phyloP scores from a whole-genome alignment of 805 yeast genomes.

The Hermanozyma aechmeae region DNA sequence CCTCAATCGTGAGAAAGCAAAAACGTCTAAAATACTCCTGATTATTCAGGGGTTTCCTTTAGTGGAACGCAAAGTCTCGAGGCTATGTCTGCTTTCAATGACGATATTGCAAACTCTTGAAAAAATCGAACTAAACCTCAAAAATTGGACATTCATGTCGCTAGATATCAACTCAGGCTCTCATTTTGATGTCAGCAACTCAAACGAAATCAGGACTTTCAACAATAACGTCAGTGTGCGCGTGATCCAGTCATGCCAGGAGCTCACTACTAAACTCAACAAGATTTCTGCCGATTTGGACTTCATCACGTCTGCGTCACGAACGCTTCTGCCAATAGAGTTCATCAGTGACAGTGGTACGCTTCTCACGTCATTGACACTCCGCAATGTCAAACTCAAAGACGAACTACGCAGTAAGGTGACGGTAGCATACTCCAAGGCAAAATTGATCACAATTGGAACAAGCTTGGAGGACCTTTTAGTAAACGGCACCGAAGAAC shows the following conservation, averaged over 20 bases:
- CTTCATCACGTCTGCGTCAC: conserved; percentile 34
- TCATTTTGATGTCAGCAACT: conserved; percentile 18
- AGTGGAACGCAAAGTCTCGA: conserved; percentile 34
- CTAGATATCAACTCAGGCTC: conserved; percentile 38
- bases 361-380: conserved; percentile 33
- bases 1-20: conserved; percentile 31
- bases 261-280: conserved; percentile 32
- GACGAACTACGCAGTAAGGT: conserved; percentile 43
- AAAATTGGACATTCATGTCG: conserved; percentile 49
- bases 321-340: conserved; percentile 33
- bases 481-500: conserved; percentile 25
- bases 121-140: conserved; percentile 34
- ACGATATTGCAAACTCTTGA: conserved; percentile 42
- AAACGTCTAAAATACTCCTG: conserved; percentile 28
- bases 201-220: conserved; percentile 22
- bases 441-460: conserved; percentile 58
- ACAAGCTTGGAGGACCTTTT: conserved; percentile 45
- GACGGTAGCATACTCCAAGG: conserved; percentile 53
- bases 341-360: conserved; percentile 47
- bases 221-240: conserved; percentile 46
- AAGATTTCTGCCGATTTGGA: conserved; percentile 38
- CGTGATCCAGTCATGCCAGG: conserved; percentile 42
- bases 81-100: conserved; percentile 39
- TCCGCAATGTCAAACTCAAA: conserved; percentile 40
- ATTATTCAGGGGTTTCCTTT: conserved; percentile 36